A percentile compares a stretch with the other conserved stretches of the same genome.
phyloP scores from a whole-genome alignment of 2,329 filamentous ascomycete species.

The Epichloe sp. region DNA sequence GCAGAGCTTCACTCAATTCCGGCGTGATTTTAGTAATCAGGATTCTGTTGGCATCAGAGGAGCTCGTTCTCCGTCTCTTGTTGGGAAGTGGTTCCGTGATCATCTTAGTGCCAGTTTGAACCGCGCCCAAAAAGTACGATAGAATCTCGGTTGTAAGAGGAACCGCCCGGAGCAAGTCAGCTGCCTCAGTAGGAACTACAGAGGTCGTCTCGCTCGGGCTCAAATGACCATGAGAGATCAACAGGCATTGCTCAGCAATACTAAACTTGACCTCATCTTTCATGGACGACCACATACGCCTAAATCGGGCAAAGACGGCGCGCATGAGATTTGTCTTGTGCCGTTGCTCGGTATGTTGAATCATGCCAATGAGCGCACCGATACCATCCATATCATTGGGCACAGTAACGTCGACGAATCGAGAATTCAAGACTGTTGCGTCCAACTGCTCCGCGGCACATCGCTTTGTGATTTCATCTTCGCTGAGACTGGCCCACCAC shows the following conservation, averaged over 20 bases:
- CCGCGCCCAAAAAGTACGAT: constrained; percentile 55
- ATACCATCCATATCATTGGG: constrained; percentile 40
- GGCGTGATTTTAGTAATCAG: constrained; percentile 48
- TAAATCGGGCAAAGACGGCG: constrained; percentile 56
- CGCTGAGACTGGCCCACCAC: constrained; percentile 49
- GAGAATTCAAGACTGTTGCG: constrained; percentile 26
- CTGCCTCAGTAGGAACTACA: constrained; percentile 43
- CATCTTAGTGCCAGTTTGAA: constrained; percentile 62
- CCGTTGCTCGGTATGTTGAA: constrained; percentile 27
- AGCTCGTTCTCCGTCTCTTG: constrained; percentile 69
- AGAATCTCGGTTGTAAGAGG: constrained; percentile 63
- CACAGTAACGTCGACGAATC: constrained; percentile 38
- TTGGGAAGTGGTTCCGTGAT: constrained; percentile 58
- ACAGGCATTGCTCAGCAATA: constrained; percentile 49
- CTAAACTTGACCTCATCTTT: constrained; percentile 48
- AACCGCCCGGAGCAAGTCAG: constrained; percentile 60
- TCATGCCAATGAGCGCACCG: constrained; percentile 35
- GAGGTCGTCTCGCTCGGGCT: constrained; percentile 18
- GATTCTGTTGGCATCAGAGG: constrained; percentile 50
- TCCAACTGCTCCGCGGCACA: constrained; percentile 28
- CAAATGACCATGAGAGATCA: constrained; percentile 38
- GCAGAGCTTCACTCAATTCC: constrained; percentile 54
- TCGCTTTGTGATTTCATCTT: constrained; percentile 34
- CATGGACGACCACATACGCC: constrained; percentile 58
- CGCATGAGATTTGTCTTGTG: constrained; percentile 40